These are phyloP conservation scores for Papiliotrema fonsecae DNA, from an alignment of 1,284 basidiomycete genomes.

Conservation along the genomic window DNA sequence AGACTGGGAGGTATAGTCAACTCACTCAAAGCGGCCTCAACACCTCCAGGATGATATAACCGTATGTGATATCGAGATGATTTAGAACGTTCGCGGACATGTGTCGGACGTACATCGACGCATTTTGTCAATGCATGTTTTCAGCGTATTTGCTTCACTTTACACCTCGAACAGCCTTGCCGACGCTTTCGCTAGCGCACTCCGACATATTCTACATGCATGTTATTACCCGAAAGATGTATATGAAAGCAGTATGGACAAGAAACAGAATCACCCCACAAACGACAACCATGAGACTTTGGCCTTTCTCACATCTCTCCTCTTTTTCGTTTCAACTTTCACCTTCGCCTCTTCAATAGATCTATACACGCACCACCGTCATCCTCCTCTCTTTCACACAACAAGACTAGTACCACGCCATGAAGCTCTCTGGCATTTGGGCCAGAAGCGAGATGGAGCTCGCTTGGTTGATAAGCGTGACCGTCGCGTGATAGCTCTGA, in stretches of 20 bases:
- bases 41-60: too few relatives aligned
- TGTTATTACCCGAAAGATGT: neutral
- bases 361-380: too few relatives aligned
- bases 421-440: constrained; percentile 67
- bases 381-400: too few relatives aligned
- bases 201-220: neutral
- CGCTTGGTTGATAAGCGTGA: constrained; percentile 69
- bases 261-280: too few relatives aligned
- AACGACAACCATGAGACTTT: too few relatives aligned
- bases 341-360: neutral
- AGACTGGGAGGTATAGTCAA: constrained; percentile 44
- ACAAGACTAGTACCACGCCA: constrained; percentile 83
- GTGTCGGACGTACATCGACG: neutral
- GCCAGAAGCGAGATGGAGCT: constrained; percentile 53
- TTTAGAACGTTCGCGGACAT: neutral
- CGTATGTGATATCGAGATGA: neutral
- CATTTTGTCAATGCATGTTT: neutral
- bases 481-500: constrained; percentile 69
- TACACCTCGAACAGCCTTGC: too few relatives aligned
- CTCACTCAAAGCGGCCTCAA: neutral
- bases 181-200: too few relatives aligned
- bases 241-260: neutral
- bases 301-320: too few relatives aligned
- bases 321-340: neutral
- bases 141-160: neutral